Conservation (phyloP, 2,329 filamentous ascomycete species). For the Phaeosphaeriaceae sp. region DNA sequence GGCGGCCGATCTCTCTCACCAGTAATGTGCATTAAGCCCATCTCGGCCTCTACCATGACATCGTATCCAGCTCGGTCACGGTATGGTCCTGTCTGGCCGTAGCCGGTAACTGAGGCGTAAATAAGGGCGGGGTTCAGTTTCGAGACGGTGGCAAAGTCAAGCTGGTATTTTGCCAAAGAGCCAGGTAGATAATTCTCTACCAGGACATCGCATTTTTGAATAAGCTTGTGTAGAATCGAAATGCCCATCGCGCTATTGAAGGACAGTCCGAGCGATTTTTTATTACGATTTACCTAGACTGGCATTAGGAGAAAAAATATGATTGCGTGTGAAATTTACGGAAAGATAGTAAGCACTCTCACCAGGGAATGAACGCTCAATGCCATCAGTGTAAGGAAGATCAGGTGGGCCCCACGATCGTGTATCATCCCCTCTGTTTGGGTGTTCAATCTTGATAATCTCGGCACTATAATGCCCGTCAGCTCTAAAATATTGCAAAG, state of each 20-base stretch:
- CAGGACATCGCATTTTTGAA: constrained; percentile 82
- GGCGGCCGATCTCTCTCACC: constrained; percentile 85
- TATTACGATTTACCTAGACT: constrained; percentile 87
- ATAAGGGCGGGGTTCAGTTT: constrained; percentile 84
- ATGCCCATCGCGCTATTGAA: constrained; percentile 86
- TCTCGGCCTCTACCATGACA: constrained; percentile 98
- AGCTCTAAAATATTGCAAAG: constrained; percentile 7
- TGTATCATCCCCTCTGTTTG: constrained; percentile 88
- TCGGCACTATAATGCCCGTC: constrained; percentile 69
- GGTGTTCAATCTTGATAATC: constrained; percentile 96
- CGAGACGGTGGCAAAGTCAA: constrained; percentile 82
- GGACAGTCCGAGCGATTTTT: constrained; percentile 89
- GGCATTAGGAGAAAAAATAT: neutral
- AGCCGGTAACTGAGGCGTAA: constrained; percentile 95
- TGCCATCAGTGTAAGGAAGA: constrained; percentile 72
- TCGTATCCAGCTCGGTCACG: constrained; percentile 89
- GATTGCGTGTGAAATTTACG: constrained; percentile 56
- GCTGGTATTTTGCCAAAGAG: constrained; percentile 81
- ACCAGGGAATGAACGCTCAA: constrained; percentile 71
- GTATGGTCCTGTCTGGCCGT: constrained; percentile 93
- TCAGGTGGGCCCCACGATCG: constrained; percentile 96
- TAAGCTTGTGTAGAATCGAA: constrained; percentile 83
- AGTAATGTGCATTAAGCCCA: constrained; percentile 98
- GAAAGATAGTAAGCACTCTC: constrained; percentile 94
- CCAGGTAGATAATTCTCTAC: constrained; percentile 97